Conservation (phyloP, 768 basidiomycete genomes). For the Hygrophoropsis aurantiaca region DNA sequence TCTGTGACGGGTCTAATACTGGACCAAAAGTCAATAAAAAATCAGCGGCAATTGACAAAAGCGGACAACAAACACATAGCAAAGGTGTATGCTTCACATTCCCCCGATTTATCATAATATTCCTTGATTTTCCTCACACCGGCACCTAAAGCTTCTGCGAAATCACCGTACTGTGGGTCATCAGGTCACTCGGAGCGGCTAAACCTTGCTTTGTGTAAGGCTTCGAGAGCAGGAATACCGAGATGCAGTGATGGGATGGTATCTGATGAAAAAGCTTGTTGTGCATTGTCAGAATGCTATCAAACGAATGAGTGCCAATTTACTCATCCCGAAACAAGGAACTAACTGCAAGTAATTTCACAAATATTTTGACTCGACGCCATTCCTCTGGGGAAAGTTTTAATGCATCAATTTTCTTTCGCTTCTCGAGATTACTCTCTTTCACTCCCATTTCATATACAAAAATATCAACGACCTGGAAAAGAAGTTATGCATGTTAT, state of each 20-base stretch:
- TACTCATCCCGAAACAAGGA: not conserved
- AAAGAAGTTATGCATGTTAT: constrained; percentile 1
- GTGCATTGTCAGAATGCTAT: constrained; percentile 28
- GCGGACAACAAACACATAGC: constrained; percentile 28
- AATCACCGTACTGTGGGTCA: constrained; percentile 14
- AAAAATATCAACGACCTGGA: constrained; percentile 20
- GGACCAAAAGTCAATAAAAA: not conserved
- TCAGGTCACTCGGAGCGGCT: not conserved
- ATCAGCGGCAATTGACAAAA: not conserved
- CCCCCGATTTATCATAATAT: constrained; percentile 33
- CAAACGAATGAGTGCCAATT: not conserved
- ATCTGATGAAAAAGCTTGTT: constrained; percentile 32
- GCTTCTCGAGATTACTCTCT: constrained; percentile 16
- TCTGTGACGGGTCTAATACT: constrained; percentile 26
- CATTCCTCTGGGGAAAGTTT: constrained; percentile 21
- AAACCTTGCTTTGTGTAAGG: constrained; percentile 26
- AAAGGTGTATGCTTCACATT: constrained; percentile 31
- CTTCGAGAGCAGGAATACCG: constrained; percentile 30
- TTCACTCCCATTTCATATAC: constrained; percentile 18
- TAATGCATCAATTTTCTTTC: constrained; percentile 12
- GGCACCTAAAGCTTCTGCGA: constrained; percentile 20
- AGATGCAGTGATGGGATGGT: constrained; percentile 20
- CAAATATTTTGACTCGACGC: constrained; percentile 15
- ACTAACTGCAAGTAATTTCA: constrained; percentile 18
- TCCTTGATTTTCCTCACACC: constrained; percentile 30